phyloP scores from a whole-genome alignment of 2,329 filamentous ascomycete species.

The Calonectria naviculata region DNA sequence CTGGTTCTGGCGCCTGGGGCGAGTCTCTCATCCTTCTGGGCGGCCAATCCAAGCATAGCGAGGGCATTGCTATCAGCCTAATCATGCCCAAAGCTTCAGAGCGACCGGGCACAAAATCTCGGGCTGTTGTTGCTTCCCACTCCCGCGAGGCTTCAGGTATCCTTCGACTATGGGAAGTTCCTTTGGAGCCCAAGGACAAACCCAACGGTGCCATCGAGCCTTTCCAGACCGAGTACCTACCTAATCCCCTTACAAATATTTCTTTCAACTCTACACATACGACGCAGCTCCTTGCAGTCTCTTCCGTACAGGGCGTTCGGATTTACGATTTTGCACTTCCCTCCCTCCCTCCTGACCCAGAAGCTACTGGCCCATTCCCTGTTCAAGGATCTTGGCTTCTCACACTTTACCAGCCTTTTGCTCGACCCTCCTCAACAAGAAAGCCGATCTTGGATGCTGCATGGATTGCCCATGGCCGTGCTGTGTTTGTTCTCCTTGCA shows the following conservation, averaged over 20 bases:
- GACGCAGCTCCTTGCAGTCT: constrained; percentile 68
- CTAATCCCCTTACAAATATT: constrained; percentile 64
- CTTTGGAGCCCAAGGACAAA: constrained; percentile 54
- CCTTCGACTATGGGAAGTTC: constrained; percentile 68
- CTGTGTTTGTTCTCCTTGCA: constrained; percentile 67
- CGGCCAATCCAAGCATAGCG: constrained; percentile 64
- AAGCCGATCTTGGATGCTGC: constrained; percentile 72
- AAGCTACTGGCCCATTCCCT: constrained; percentile 62
- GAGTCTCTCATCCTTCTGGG: constrained; percentile 66
- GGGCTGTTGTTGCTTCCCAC: constrained; percentile 69
- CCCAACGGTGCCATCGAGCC: constrained; percentile 52
- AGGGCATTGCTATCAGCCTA: constrained; percentile 67
- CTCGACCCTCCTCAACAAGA: constrained; percentile 59
- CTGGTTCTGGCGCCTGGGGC: constrained; percentile 72
- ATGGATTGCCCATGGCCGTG: constrained; percentile 71
- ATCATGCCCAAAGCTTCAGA: constrained; percentile 56
- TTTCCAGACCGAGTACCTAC: constrained; percentile 71
- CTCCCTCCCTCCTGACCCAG: constrained; percentile 63
- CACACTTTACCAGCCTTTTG: constrained; percentile 69
- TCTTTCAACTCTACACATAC: constrained; percentile 70
- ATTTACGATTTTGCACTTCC: constrained; percentile 71
- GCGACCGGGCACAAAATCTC: constrained; percentile 47
- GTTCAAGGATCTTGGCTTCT: constrained; percentile 73
- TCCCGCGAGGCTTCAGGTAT: constrained; percentile 69
- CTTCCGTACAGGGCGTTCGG: constrained; percentile 65